A percentile compares a stretch with the other conserved stretches of the same genome.
These are phyloP conservation scores for Castanea sativa DNA, from an alignment of 306 rosid genomes.

Conservation along the genomic window DNA sequence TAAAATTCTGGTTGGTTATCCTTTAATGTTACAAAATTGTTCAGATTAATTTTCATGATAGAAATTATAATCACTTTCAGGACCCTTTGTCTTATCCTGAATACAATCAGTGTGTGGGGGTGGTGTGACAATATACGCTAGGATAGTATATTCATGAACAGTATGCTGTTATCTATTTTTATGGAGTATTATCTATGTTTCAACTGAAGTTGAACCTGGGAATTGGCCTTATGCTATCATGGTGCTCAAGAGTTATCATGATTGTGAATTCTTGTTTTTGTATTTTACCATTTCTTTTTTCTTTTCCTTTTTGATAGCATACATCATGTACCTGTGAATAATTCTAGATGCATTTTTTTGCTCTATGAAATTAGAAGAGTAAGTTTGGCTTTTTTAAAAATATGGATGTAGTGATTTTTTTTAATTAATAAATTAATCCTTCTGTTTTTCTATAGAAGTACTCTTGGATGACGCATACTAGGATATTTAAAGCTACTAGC, in stretches of 20 bases:
- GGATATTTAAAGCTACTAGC: no score
- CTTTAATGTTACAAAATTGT: conserved; percentile 15
- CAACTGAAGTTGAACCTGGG: background rate
- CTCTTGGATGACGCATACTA: no score
- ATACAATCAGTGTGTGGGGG: background rate
- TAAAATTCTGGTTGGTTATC: conserved; percentile 80
- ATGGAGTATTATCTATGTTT: background rate
- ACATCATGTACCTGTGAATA: no score
- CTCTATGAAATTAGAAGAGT: no score
- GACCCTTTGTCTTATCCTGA: background rate
- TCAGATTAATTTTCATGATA: background rate
- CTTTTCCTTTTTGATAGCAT: background rate
- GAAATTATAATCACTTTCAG: background rate
- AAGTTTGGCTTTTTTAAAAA: no score
- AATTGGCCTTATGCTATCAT: no score
- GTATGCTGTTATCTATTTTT: background rate
- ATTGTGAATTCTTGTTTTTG: background rate
- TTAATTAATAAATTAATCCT: no score
- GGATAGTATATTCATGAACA: background rate
- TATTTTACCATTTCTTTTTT: background rate
- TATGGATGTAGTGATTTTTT: no score
- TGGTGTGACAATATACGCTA: background rate
- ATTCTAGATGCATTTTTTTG: no score
- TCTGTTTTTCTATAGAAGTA: no score
- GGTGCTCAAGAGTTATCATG: no score